Conservation (phyloP, 805 yeast genomes). For the Wickerhamomyces ciferrii region DNA sequence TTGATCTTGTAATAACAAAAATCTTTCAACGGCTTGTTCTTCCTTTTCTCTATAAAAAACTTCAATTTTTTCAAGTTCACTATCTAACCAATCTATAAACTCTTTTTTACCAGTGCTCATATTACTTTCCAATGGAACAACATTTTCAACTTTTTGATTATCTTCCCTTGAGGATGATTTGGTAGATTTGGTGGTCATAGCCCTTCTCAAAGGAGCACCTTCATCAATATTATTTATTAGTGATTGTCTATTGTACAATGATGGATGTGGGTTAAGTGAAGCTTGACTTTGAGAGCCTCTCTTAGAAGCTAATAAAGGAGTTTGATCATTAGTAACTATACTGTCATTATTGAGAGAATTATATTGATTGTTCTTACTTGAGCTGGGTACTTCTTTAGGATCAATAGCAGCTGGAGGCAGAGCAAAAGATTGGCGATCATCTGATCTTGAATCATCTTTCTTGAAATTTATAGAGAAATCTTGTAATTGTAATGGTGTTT, state of each 20-base stretch:
- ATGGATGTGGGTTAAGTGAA: neutral
- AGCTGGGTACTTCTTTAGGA: neutral
- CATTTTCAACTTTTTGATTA: no score
- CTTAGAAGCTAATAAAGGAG: conserved; percentile 15
- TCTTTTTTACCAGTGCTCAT: conserved; percentile 35
- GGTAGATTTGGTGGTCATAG: neutral
- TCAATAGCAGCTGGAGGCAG: conserved; percentile 20
- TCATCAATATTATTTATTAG: neutral
- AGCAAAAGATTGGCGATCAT: neutral
- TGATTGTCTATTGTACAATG: neutral
- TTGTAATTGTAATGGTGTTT: conserved; percentile 1
- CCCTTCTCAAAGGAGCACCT: conserved; percentile 1
- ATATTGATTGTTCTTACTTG: neutral
- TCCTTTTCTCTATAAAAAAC: conserved; percentile 57
- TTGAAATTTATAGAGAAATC: conserved; percentile 1
- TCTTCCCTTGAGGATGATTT: no score
- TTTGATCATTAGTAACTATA: conserved; percentile 14
- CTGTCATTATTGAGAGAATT: no score
- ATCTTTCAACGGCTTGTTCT: conserved; percentile 52
- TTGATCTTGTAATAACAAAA: conserved; percentile 61
- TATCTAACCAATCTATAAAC: conserved; percentile 65
- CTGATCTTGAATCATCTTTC: neutral
- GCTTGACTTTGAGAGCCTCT: neutral
- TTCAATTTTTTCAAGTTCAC: conserved; percentile 55
- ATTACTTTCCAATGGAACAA: conserved; percentile 12